These are phyloP conservation scores for Candida lessepsii DNA, from an alignment of 805 yeast genomes.

Conservation along the genomic window DNA sequence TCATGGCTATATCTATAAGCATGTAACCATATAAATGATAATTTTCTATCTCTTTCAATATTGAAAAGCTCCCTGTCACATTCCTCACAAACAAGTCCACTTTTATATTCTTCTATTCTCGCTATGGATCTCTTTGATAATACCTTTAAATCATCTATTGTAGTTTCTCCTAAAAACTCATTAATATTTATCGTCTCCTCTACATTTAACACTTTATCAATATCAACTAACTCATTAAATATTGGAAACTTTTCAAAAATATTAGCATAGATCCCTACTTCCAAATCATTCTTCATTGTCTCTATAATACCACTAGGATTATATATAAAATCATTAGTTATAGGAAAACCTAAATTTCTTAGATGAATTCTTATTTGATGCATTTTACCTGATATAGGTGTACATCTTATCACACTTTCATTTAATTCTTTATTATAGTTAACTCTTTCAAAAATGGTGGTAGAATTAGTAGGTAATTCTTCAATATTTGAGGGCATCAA, in stretches of 20 bases:
- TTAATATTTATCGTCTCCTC: constrained; percentile 1
- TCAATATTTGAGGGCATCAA: constrained; percentile 29
- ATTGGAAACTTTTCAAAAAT: constrained; percentile 14
- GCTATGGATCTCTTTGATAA: constrained; percentile 22
- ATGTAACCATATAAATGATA: constrained; percentile 44
- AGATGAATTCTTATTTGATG: constrained; percentile 60
- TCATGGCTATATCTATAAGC: constrained; percentile 28
- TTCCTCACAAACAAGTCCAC: constrained; percentile 24
- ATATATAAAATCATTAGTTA: constrained; percentile 68
- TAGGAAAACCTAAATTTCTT: constrained; percentile 70
- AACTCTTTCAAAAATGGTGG: constrained; percentile 33
- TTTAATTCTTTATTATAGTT: constrained; percentile 24
- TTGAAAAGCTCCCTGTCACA: constrained; percentile 35
- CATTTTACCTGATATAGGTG: constrained; percentile 52
- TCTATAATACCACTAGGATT: constrained; percentile 20
- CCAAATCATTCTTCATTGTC: constrained; percentile 21
- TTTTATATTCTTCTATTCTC: constrained; percentile 30
- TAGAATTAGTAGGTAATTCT: constrained; percentile 27
- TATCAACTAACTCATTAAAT: neutral
- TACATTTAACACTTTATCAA: neutral
- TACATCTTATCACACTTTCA: constrained; percentile 48
- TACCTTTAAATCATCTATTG: constrained; percentile 17
- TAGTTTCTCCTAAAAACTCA: constrained; percentile 2
- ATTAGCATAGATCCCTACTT: constrained; percentile 22
- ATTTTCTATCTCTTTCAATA: constrained; percentile 25